Base-by-base conservation (phyloP, 257 asterid species). In the Nicotiana attenuata region DNA sequence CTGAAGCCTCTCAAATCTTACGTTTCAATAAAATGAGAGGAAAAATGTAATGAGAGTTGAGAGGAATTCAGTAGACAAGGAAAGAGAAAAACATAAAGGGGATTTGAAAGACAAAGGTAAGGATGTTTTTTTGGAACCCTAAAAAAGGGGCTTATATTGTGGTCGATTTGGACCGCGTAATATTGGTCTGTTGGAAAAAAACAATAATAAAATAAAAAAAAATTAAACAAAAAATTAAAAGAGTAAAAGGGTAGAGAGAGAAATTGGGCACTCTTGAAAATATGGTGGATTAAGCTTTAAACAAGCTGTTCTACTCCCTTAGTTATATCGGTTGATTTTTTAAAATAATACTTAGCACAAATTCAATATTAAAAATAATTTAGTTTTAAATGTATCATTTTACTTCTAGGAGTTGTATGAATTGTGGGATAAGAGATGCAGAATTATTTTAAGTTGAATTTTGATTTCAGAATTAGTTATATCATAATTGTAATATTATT, bases 161-260 rank as follows among this genome's bases (percentile, higher is more conserved):
- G 61, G 61, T 38, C 16, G 83, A 81, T 65, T 65, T 52, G 83
- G 78, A 81, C 83, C 83, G 83, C 83, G 67, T 80, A 41, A 16
- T 4, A 52, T 66, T 14, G 45, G 78, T 81, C 66, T 41, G 78
- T 65, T 80, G 24, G 35, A 4, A 9, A 14, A 7, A 59, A 59
- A 4, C n/a, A n/a, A n/a, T n/a, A n/a, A n/a, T n/a, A 5, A 31
- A 31, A 31, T 3, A 31, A 31, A 3, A 31, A 3, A 31, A 3
- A 26, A 31, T n/a, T n/a, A n/a, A n/a, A n/a, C n/a, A n/a, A n/a
- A n/a, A n/a, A n/a, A n/a, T n/a, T n/a, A 5, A 29, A 2, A 15
- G 15, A 24, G 13, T 47, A 47, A 13, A 64, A 14, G 33, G 66
- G 66, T 9, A 17, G 61, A 75, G 24, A 60, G 63, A 75, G 63